Percentiles rank a stretch among this genome's conserved stretches.
Conservation (phyloP, 805 yeast genomes). For the Pichia insulana region DNA sequence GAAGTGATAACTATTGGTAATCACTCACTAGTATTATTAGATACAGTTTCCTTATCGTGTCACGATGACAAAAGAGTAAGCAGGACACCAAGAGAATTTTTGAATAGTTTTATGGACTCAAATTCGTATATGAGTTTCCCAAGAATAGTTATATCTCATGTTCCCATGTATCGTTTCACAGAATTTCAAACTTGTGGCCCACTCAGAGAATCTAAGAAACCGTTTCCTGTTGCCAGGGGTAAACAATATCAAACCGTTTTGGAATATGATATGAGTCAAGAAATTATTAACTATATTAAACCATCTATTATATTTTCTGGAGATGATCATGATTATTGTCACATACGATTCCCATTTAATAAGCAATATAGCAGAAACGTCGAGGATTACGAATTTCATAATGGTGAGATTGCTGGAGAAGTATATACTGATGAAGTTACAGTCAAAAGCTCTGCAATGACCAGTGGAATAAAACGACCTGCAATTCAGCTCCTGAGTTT, state of each 20-base stretch:
- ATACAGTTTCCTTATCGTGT: slow-evolving; percentile 75
- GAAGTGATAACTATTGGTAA: slow-evolving; percentile 48
- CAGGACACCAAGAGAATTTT: slow-evolving; percentile 41
- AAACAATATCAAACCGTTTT: slow-evolving; percentile 87
- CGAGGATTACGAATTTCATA: slow-evolving; percentile 7
- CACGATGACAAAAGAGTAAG: slow-evolving; percentile 36
- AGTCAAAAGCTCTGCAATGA: slow-evolving; percentile 85
- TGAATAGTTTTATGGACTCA: slow-evolving; percentile 30
- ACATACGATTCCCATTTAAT: slow-evolving; percentile 42
- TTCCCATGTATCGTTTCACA: slow-evolving; percentile 73
- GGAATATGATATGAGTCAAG: slow-evolving; percentile 47
- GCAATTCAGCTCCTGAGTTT: slow-evolving; percentile 80
- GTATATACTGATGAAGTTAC: slow-evolving; percentile 61
- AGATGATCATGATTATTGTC: slow-evolving; percentile 96
- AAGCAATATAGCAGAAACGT: slow-evolving; percentile 11
- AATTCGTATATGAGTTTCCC: slow-evolving; percentile 34
- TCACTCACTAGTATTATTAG: slow-evolving; percentile 70
- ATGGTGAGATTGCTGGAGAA: slow-evolving; percentile 13
- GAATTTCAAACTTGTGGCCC: slow-evolving; percentile 64
- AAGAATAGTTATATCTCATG: slow-evolving; percentile 71
- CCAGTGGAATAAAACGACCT: slow-evolving; percentile 80
- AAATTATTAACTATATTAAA: slow-evolving; percentile 45
- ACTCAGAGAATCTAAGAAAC: slow-evolving; percentile 54
- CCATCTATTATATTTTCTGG: slow-evolving; percentile 80
- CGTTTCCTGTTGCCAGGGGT: slow-evolving; percentile 67